phyloP scores from a whole-genome alignment of 1,139 yeast genomes.

The Yamadazyma trypodendri region DNA sequence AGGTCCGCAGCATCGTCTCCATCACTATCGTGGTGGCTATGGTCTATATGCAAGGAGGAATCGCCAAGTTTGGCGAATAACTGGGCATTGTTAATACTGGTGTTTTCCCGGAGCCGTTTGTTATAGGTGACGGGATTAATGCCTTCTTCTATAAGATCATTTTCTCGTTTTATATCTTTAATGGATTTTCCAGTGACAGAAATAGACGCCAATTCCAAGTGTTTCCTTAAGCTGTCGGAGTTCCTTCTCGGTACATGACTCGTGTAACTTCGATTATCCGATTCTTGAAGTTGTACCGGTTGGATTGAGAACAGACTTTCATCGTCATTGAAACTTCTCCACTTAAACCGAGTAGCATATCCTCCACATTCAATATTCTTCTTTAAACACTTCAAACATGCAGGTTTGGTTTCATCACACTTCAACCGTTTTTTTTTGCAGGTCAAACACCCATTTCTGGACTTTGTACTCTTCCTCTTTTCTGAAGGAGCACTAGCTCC shows the following conservation, averaged over 20 bases:
- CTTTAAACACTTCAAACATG: conserved; percentile 35
- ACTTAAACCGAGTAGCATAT: conserved; percentile 60
- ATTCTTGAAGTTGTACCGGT: not conserved
- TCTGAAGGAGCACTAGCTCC: not conserved
- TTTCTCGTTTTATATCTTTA: conserved; percentile 47
- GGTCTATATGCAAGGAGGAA: conserved; percentile 14
- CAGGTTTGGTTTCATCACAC: conserved; percentile 48
- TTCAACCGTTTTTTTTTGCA: conserved; percentile 35
- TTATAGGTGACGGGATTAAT: conserved; percentile 38
- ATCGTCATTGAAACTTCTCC: conserved; percentile 51
- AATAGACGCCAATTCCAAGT: conserved; percentile 52
- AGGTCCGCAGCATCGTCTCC: conserved; percentile 2
- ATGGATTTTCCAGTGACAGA: conserved; percentile 55
- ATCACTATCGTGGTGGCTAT: conserved; percentile 2
- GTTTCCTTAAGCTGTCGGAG: conserved; percentile 31
- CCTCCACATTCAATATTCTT: conserved; percentile 42
- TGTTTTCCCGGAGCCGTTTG: conserved; percentile 8
- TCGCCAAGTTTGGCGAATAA: conserved; percentile 17
- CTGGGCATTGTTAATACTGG: conserved; percentile 13
- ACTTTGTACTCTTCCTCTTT: conserved; percentile 17
- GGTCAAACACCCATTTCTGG: conserved; percentile 31
- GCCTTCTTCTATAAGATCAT: conserved; percentile 48
- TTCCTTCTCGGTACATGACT: conserved; percentile 3
- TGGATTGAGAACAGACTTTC: not conserved
- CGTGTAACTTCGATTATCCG: not conserved